Evolutionary conservation across 2,329 filamentous ascomycete genomes (phyloP), one percentile per base, ranked within the genome.

Genomic region (Neonectria magnoliae): DNA sequence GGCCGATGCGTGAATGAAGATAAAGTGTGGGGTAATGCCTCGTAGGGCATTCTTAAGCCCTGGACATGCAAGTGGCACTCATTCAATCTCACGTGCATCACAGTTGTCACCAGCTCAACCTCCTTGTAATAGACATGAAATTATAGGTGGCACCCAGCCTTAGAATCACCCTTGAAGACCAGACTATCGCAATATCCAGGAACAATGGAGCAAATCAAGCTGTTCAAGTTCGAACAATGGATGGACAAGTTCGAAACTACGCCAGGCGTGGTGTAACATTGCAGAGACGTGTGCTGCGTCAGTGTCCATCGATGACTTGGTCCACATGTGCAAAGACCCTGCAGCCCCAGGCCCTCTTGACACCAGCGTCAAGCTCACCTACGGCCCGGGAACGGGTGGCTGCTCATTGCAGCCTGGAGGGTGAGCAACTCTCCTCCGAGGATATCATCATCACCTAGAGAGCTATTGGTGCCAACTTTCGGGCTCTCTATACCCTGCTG

Each of bases 401-500:
- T 6, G 81, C 84, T 18, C 82, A 92, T 4, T 93, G 93, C 75
- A 88, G 88, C 5, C 82, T 83, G 22, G 86, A 88, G 79, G 65
- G 76, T 78, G 80, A 81, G 5, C 75, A 88, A 11, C 18, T 80
- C 76, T 62, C 74, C 1, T 61, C 75, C 1, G 88, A 93, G 16
- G 89, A 91, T 71, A 85, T 97, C 44, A 78, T 97, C 57, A 89
- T 95, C 63, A 93, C 92, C 0, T 88, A 91, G 31, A 94, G 94
- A 10, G 93, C 93, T 14, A 97, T 97, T 55, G 85, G 88, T 6
- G 93, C 93, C n/a, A 97, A 97, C 75, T 93, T 93, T 71, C 80
- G 96, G n/a, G 81, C 90, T 2, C 85, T 96, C 8, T 94, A 94
- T 76, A 84, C 90, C 1, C 82, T 96, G 7, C 76, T 96, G 2